Percentiles rank a stretch among this genome's conserved stretches.
phyloP scores from a whole-genome alignment of 345 rosid genomes.

The Brassica cretica region DNA sequence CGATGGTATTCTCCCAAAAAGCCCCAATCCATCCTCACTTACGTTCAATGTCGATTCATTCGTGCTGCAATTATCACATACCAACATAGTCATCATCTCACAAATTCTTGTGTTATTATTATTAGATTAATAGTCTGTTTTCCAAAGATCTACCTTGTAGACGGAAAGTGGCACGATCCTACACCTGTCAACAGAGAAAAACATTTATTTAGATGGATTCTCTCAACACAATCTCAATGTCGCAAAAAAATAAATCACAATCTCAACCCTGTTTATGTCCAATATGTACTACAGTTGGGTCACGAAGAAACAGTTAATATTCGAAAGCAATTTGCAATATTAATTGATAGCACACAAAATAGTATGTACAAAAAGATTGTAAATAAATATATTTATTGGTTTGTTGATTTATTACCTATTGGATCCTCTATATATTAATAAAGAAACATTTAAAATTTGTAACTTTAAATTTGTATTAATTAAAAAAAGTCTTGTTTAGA shows the following conservation, averaged over 20 bases:
- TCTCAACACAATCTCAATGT: background rate
- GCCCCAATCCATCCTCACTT: slow-evolving; percentile 39
- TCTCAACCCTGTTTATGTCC: background rate
- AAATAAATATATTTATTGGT: background rate
- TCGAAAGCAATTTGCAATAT: background rate
- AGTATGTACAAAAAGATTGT: background rate
- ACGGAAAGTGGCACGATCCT: slow-evolving; percentile 41
- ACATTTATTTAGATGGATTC: background rate
- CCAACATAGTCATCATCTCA: slow-evolving; percentile 4
- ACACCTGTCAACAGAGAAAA: slow-evolving; percentile 28
- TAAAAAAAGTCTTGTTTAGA: too few species aligned
- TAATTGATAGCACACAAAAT: background rate
- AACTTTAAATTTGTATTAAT: too few species aligned
- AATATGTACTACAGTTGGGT: background rate
- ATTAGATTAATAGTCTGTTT: background rate
- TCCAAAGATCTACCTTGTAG: slow-evolving; percentile 36
- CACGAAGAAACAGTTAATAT: background rate
- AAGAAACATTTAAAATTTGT: too few species aligned
- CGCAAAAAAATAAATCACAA: background rate
- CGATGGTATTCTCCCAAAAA: slow-evolving; percentile 36
- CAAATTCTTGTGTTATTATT: background rate
- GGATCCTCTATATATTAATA: background rate
- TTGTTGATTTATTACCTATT: background rate
- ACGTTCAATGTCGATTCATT: slow-evolving; percentile 40
- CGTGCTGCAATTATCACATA: slow-evolving; percentile 30